Evolutionary conservation across 1,139 yeast species (phyloP).

Genomic region (Nakaseomyces kungkrabaensis): DNA sequence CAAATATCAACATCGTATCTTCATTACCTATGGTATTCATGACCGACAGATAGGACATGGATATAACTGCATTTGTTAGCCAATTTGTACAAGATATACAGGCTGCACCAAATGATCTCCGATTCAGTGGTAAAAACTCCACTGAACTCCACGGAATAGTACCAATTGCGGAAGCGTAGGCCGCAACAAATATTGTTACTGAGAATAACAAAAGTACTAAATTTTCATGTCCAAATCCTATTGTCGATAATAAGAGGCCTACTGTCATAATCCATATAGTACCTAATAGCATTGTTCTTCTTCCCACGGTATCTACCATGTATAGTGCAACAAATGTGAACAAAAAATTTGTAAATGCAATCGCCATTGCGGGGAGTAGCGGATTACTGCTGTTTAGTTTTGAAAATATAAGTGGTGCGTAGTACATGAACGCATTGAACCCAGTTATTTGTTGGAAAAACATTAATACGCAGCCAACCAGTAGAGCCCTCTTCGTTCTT

Average conservation of each 20-base stretch:
- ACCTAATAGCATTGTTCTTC: constrained; percentile 47
- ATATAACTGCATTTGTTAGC: constrained; percentile 35
- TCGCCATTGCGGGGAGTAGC: constrained; percentile 51
- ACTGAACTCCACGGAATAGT: constrained; percentile 42
- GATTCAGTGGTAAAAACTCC: constrained; percentile 37
- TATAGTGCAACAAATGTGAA: constrained; percentile 55
- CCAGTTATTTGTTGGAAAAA: constrained; percentile 71
- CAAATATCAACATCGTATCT: constrained; percentile 34
- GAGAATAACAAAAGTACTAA: constrained; percentile 26
- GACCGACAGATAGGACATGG: constrained; percentile 34
- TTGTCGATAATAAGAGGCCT: constrained; percentile 26
- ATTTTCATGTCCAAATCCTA: constrained; percentile 19
- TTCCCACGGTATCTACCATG: constrained; percentile 51
- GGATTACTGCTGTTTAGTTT: constrained; percentile 52
- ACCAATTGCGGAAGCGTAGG: constrained; percentile 40
- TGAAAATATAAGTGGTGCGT: constrained; percentile 56
- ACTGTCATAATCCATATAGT: constrained; percentile 40
- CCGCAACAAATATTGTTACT: constrained; percentile 35
- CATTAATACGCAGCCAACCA: constrained; percentile 62
- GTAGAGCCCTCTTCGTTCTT: constrained; percentile 47
- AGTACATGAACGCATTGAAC: constrained; percentile 67
- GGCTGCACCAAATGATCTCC: constrained; percentile 38
- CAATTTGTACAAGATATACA: constrained; percentile 38
- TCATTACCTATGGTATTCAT: constrained; percentile 28
- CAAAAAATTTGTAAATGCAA: constrained; percentile 57